phyloP scores from a whole-genome alignment of 2,329 filamentous ascomycete genomes.

The Plenodomus lindquistii region DNA sequence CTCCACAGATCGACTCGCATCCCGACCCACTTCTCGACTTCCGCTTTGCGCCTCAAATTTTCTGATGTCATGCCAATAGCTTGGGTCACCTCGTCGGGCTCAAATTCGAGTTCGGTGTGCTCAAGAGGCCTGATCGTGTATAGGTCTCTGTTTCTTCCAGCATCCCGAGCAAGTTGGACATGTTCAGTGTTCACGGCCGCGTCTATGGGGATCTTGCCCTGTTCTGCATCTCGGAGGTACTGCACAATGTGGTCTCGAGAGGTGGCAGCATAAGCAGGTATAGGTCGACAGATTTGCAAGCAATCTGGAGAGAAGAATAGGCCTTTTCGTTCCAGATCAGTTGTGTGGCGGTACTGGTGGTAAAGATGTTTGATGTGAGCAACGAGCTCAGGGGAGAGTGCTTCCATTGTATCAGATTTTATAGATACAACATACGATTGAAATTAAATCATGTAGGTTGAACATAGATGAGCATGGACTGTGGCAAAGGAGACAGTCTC shows the following conservation, averaged over 20 bases:
- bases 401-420: not conserved
- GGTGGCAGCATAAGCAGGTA: conserved; percentile 12
- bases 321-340: conserved; percentile 8
- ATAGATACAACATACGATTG: not conserved
- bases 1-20: conserved; percentile 19
- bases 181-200: not conserved
- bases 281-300: conserved; percentile 16
- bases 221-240: conserved; percentile 14
- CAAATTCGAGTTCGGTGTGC: conserved; percentile 8
- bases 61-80: conserved; percentile 1
- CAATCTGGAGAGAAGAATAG: conserved; percentile 16
- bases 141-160: not conserved
- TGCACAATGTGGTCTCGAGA: conserved; percentile 10
- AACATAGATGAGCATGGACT: no score
- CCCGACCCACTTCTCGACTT: conserved; percentile 12
- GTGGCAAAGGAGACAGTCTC: no score
- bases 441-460: not conserved
- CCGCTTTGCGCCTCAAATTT: conserved; percentile 3
- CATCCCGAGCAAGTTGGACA: not conserved
- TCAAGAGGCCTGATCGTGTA: conserved; percentile 13
- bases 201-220: conserved; percentile 1
- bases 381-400: not conserved
- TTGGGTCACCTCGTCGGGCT: conserved; percentile 1
- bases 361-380: conserved; percentile 11
- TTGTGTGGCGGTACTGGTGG: conserved; percentile 13